phyloP scores from a whole-genome alignment of 306 rosid species.

The Mimosa pudica region DNA sequence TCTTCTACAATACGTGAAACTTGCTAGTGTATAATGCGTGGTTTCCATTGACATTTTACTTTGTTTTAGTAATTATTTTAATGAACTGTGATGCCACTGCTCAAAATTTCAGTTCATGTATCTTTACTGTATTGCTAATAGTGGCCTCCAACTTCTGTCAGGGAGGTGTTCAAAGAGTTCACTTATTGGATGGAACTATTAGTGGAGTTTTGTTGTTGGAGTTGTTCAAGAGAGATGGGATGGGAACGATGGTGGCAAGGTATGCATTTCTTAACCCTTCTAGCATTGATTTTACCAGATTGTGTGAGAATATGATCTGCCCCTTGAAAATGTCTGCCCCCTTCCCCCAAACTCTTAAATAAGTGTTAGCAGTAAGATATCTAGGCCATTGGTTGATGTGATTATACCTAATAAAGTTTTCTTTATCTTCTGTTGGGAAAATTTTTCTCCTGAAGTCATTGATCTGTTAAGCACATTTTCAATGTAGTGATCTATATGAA shows the following conservation, averaged over 20 bases:
- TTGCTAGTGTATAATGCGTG: slow-evolving; percentile 2
- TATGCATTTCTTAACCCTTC: slow-evolving; percentile 36
- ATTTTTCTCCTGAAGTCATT: slow-evolving; percentile 4
- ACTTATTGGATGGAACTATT: slow-evolving; percentile 90
- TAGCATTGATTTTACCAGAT: slow-evolving; percentile 2
- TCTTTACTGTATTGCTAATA: slow-evolving; percentile 8
- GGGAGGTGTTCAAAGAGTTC: slow-evolving; percentile 99
- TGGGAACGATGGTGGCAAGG: slow-evolving; percentile 99
- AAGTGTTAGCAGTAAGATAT: too few species aligned
- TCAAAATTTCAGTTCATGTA: slow-evolving; percentile 41
- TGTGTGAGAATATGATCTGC: slow-evolving; percentile 25
- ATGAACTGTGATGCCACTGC: too few species aligned
- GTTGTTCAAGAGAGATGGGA: slow-evolving; percentile 93
- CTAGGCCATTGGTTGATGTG: slow-evolving; percentile 8
- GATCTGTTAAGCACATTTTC: slow-evolving; percentile 32
- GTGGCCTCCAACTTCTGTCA: slow-evolving; percentile 46
- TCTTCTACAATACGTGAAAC: slow-evolving; percentile 13
- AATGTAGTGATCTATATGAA: slow-evolving; percentile 84
- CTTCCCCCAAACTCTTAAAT: too few species aligned
- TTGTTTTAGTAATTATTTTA: too few species aligned
- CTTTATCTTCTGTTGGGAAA: not conserved
- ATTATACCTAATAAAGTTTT: slow-evolving; percentile 15
- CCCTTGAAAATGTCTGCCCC: too few species aligned
- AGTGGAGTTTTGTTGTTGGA: slow-evolving; percentile 92
- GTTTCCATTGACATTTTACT: too few species aligned